These are phyloP conservation scores for Aspergillus arachidicola DNA, from an alignment of 2,329 filamentous ascomycete species.

Conservation along the genomic window DNA sequence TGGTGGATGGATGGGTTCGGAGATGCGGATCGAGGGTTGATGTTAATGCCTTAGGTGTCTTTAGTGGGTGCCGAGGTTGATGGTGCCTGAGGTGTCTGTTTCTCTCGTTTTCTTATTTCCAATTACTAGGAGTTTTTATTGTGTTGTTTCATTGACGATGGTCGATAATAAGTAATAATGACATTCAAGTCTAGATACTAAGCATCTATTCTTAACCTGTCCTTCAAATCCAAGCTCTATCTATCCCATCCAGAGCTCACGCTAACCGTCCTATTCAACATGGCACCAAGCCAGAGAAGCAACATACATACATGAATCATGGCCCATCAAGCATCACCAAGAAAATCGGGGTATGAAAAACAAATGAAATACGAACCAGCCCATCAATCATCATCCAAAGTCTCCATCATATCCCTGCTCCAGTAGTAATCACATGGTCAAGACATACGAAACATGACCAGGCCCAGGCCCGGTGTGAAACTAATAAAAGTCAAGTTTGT, in stretches of 20 bases:
- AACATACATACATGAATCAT: constrained; percentile 17
- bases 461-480: neutral
- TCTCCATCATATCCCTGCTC: neutral
- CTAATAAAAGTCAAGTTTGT: neutral
- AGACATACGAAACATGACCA: neutral
- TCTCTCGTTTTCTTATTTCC: neutral
- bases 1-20: neutral
- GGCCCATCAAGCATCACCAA: constrained; percentile 14
- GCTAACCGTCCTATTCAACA: constrained; percentile 6
- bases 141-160: neutral
- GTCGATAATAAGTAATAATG: neutral
- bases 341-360: constrained; percentile 11
- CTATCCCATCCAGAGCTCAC: constrained; percentile 8
- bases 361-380: neutral
- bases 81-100: neutral
- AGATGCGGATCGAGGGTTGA: neutral
- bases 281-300: constrained; percentile 1
- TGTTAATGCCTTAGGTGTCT: constrained; percentile 8
- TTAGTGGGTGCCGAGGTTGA: neutral
- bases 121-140: neutral
- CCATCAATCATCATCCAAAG: neutral
- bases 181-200: constrained; percentile 20
- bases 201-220: constrained; percentile 2
- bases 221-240: neutral
- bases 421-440: neutral